Conservation (phyloP, 2,329 filamentous ascomycete species). For the Clarireedia sp. region DNA sequence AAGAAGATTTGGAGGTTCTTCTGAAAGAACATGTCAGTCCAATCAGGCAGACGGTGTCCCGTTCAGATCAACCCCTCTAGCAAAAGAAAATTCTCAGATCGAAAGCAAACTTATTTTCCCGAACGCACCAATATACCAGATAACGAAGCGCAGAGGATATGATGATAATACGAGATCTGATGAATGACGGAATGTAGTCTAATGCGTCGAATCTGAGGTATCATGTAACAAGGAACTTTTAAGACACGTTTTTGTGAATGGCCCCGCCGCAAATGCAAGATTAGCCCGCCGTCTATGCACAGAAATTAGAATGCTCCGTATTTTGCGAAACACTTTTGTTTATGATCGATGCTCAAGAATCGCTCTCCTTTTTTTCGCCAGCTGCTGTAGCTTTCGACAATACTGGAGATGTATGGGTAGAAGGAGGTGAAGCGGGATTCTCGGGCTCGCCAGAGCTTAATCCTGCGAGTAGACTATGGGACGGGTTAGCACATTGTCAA, state of each 20-base stretch:
- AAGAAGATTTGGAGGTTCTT: constrained; percentile 5
- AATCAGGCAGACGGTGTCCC: constrained; percentile 5
- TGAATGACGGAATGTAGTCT: constrained; percentile 28
- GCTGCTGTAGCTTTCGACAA: constrained; percentile 55
- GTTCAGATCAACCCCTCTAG: constrained; percentile 16
- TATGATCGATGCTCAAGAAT: constrained; percentile 30
- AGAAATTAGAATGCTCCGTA: constrained; percentile 34
- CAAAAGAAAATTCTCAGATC: constrained; percentile 21
- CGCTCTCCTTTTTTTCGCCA: constrained; percentile 44
- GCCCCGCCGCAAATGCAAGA: constrained; percentile 38
- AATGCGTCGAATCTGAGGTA: constrained; percentile 33
- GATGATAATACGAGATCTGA: constrained; percentile 26
- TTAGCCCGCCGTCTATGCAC: constrained; percentile 37
- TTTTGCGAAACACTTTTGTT: constrained; percentile 31
- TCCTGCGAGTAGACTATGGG: constrained; percentile 42
- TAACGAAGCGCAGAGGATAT: constrained; percentile 21
- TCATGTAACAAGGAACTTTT: constrained; percentile 39
- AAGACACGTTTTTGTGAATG: constrained; percentile 34
- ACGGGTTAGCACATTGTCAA: constrained; percentile 22
- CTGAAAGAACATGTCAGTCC: neutral
- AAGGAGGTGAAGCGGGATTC: constrained; percentile 62
- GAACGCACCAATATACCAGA: constrained; percentile 23
- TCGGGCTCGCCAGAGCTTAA: constrained; percentile 45
- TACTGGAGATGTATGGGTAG: constrained; percentile 57
- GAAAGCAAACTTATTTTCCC: constrained; percentile 28